These are phyloP conservation scores for Chalara sp. DNA, from an alignment of 2,329 filamentous ascomycete species.

Conservation along the genomic window DNA sequence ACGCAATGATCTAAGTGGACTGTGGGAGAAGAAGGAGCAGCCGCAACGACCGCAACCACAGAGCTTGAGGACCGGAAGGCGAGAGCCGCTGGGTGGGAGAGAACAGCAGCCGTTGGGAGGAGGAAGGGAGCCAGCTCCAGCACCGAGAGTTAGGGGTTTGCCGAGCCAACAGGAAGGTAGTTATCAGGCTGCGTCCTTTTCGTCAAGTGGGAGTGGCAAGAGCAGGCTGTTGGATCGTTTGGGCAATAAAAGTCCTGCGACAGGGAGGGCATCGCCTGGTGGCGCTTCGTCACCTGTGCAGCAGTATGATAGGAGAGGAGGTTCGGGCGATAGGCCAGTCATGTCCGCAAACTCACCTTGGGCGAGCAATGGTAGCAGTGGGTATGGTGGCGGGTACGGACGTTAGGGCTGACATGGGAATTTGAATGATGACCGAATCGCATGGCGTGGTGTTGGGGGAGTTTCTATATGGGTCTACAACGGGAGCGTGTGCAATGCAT, in stretches of 20 bases:
- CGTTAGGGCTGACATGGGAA: conserved; percentile 7
- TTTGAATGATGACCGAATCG: no score
- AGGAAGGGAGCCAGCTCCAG: conserved; percentile 1
- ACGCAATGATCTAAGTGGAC: conserved; percentile 37
- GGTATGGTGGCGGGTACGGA: conserved; percentile 30
- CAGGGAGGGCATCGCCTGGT: no score
- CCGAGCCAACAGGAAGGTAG: conserved; percentile 70
- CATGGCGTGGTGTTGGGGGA: no score
- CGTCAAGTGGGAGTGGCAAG: conserved; percentile 6
- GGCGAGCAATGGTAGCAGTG: conserved; percentile 36
- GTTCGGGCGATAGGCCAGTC: conserved; percentile 33
- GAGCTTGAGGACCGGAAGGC: conserved; percentile 39
- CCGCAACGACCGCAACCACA: conserved; percentile 26
- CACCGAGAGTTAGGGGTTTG: conserved; percentile 48
- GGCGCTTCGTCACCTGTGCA: neutral
- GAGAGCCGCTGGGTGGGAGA: conserved; percentile 25
- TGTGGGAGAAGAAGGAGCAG: conserved; percentile 45
- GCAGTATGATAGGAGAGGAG: conserved; percentile 25
- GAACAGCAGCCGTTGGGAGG: conserved; percentile 9
- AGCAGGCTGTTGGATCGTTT: conserved; percentile 12
- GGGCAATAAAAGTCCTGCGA: no score
- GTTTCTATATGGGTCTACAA: no score
- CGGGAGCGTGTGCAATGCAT: no score
- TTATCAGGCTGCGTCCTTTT: conserved; percentile 45
- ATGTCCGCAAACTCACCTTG: conserved; percentile 42